phyloP scores from a whole-genome alignment of 1,284 basidiomycete genomes.

The Heterobasidion parviporum region DNA sequence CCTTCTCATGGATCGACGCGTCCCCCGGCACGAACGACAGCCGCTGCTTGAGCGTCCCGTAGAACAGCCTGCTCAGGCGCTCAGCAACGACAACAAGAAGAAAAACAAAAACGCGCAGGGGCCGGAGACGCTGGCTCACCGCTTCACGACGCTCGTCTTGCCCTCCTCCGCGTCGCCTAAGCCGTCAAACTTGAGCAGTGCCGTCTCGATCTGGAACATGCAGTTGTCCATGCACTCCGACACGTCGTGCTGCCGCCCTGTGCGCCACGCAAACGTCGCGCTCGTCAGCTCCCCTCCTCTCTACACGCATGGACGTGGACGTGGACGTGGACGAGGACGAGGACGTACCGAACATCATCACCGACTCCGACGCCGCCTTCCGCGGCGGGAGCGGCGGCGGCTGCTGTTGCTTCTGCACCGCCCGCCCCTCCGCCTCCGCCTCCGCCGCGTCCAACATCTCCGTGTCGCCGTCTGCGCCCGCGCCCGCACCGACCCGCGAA shows the following conservation, averaged over 20 bases:
- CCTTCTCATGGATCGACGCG: constrained; percentile 69
- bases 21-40: constrained; percentile 43
- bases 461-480: constrained; percentile 28
- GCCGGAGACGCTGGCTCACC: constrained; percentile 33
- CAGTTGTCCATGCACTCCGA: constrained; percentile 99
- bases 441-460: constrained; percentile 28
- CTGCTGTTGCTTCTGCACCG: constrained; percentile 22
- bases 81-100: background rate
- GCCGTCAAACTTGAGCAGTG: constrained; percentile 72
- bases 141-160: constrained; percentile 73
- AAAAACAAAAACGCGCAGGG: background rate
- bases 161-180: constrained; percentile 41
- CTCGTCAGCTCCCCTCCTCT: too few relatives aligned
- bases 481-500: background rate
- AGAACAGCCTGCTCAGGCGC: constrained; percentile 60
- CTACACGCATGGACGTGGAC: too few relatives aligned
- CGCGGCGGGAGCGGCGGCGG: constrained; percentile 50
- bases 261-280: background rate
- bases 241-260: constrained; percentile 95
- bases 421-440: constrained; percentile 14
- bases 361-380: constrained; percentile 58
- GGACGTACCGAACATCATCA: constrained; percentile 82
- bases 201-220: constrained; percentile 96
- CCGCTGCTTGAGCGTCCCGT: constrained; percentile 78
- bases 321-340: background rate